Evolutionary conservation across 768 basidiomycete species (phyloP).

Genomic region (Inosperma sp.): DNA sequence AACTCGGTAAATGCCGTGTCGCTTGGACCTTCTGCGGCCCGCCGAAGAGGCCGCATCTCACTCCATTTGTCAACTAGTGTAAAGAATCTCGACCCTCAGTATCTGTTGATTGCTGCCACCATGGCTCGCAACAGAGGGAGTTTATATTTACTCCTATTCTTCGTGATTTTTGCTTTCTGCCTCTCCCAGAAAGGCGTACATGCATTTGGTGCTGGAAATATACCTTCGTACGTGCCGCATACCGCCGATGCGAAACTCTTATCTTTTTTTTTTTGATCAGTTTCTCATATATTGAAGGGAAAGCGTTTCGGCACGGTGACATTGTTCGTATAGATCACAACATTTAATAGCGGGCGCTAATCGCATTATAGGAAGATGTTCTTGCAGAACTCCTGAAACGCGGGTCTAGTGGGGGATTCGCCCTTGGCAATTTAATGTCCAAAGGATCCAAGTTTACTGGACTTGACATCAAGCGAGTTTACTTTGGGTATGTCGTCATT

Average conservation of each 20-base stretch:
- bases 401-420: slow-evolving; percentile 54
- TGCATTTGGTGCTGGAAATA: slow-evolving; percentile 84
- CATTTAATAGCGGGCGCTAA: neutral
- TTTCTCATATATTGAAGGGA: slow-evolving; percentile 82
- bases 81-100: neutral
- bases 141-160: slow-evolving; percentile 39
- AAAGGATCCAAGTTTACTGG: slow-evolving; percentile 68
- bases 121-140: slow-evolving; percentile 33
- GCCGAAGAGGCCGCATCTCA: slow-evolving; percentile 14
- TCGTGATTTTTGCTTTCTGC: slow-evolving; percentile 53
- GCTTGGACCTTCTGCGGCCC: slow-evolving; percentile 18
- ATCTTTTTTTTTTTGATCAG: slow-evolving; percentile 35
- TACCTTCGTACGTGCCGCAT: slow-evolving; percentile 54
- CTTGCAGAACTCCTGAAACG: slow-evolving; percentile 52
- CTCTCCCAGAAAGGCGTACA: slow-evolving; percentile 54
- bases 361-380: slow-evolving; percentile 54
- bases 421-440: slow-evolving; percentile 52
- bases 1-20: slow-evolving; percentile 18
- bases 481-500: slow-evolving; percentile 56
- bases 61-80: neutral
- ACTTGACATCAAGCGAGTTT: slow-evolving; percentile 79
- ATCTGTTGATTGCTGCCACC: slow-evolving; percentile 13
- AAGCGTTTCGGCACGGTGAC: slow-evolving; percentile 85
- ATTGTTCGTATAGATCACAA: slow-evolving; percentile 52
- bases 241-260: slow-evolving; percentile 12